Base-by-base conservation (phyloP, 1,139 yeast genomes). In the Tardiomyces blankii region DNA sequence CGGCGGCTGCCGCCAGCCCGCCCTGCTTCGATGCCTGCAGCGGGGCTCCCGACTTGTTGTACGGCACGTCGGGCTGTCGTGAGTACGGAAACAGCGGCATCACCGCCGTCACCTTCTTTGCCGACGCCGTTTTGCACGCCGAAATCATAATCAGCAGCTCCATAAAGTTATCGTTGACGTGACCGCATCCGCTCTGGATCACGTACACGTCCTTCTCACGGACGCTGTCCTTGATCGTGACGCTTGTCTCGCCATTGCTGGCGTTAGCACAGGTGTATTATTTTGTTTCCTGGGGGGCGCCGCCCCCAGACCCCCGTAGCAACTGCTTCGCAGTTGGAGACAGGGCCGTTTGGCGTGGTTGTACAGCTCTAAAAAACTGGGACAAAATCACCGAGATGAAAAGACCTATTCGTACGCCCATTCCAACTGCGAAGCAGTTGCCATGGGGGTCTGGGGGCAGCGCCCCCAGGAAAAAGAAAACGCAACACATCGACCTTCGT, bases 121-220 rank as follows among this genome's bases (percentile, higher is more conserved):
- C 97, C 54, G 95, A 83, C 2, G 98, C 96, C 28, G 93, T 84
- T 62, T 91, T 91, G 65, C 97, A 89, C 5, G 98, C 98, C 16
- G 94, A 82, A 43, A 93, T 78, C 73, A 87, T 80, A 55, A 93
- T 84, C 54, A 91, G 68, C 45, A 93, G 71, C 65, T 93, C 97
- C 63, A 93, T 75, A 56, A 93, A 83, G 58, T 79, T 82, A 63
- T 91, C 97, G 63, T 93, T 93, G 42, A 89, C 95, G 57, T 83
- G 80, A 12, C 96, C 96, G 59, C 93, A 83, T 3, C 91, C 73
- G 33, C 80, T 71, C 59, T 82, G 91, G 40, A 82, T 68, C 42
- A 89, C 93, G 59, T 82, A 89, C 3, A 89, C 96, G 64, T 88
- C 96, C 65, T 88, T 89, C 55, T 87, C 96, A 61, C 96, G 75